These are phyloP conservation scores for Kalmanozyma brasiliensis DNA, from an alignment of 1,284 basidiomycete genomes.

Conservation along the genomic window DNA sequence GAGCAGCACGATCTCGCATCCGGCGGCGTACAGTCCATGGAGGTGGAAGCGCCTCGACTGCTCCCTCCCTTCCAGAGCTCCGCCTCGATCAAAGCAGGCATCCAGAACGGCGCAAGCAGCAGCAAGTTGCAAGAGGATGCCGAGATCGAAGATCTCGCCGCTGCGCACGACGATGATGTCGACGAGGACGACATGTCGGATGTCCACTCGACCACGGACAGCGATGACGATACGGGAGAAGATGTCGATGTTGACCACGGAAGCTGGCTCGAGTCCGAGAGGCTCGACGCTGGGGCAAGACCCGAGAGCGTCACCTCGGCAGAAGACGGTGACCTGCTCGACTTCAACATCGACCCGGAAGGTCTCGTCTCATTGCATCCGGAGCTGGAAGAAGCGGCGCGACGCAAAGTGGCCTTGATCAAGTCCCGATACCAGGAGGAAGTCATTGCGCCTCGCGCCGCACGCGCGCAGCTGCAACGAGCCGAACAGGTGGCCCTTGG, in stretches of 20 bases:
- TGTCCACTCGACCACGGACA: conserved; percentile 41
- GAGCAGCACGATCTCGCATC: conserved; percentile 29
- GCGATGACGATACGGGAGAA: conserved; percentile 36
- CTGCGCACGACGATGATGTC: conserved; percentile 11
- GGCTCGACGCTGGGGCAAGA: conserved; percentile 24
- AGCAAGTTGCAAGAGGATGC: conserved; percentile 22
- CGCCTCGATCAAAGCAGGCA: conserved; percentile 12
- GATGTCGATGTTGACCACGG: conserved; percentile 21
- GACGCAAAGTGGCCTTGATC: conserved; percentile 57
- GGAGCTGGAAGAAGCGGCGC: conserved; percentile 59
- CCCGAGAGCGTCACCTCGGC: conserved; percentile 55
- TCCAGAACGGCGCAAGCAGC: conserved; percentile 5
- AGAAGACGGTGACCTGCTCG: conserved; percentile 47
- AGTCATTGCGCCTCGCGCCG: conserved; percentile 55
- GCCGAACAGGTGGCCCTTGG: conserved; percentile 53
- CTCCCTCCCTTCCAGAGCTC: conserved; percentile 37
- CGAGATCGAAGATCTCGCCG: conserved; percentile 27
- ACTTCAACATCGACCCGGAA: conserved; percentile 63
- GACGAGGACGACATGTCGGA: conserved; percentile 47
- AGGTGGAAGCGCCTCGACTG: conserved; percentile 37
- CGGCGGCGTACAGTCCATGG: conserved; percentile 37
- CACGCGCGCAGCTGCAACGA: conserved; percentile 53
- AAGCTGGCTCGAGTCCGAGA: conserved; percentile 41
- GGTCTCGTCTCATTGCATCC: conserved; percentile 62
- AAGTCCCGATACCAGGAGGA: conserved; percentile 54